A percentile compares a stretch with the other conserved stretches of the same genome.
Conservation (phyloP, 257 asterid genomes). For the Rauvolfia tetraphylla region DNA sequence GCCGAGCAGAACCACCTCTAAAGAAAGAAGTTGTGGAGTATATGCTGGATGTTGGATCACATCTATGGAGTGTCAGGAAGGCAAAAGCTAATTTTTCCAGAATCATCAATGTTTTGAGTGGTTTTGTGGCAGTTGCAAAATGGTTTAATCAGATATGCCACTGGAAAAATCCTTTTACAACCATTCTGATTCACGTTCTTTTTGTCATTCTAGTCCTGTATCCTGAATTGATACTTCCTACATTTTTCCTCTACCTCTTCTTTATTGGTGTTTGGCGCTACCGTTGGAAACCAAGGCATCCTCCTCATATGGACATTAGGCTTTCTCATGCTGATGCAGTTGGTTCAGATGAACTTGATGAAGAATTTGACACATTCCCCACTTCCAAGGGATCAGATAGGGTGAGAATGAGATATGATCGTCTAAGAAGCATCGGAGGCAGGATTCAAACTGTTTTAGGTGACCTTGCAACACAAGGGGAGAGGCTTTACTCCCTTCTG, state of each 20-base stretch:
- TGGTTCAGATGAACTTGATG: conserved; percentile 61
- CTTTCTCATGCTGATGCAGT: conserved; percentile 66
- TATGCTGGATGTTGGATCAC: conserved; percentile 70
- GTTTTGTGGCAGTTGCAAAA: conserved; percentile 33
- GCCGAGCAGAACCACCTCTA: conserved; percentile 76
- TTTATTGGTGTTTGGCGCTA: conserved; percentile 66
- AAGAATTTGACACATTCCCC: conserved; percentile 76
- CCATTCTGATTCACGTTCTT: conserved; percentile 65
- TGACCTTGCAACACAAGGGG: conserved; percentile 80
- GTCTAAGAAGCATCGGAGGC: conserved; percentile 74
- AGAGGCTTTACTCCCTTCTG: conserved; percentile 53
- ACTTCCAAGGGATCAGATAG: conserved; percentile 46
- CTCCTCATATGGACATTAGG: conserved; percentile 80
- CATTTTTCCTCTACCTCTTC: conserved; percentile 64
- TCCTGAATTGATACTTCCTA: conserved; percentile 65
- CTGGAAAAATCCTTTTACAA: conserved; percentile 82
- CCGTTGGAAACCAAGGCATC: conserved; percentile 74
- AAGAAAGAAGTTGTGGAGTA: conserved; percentile 59
- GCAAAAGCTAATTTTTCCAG: conserved; percentile 71
- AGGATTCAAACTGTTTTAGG: conserved; percentile 73
- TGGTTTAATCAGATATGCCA: conserved; percentile 75
- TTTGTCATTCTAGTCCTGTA: conserved; percentile 49
- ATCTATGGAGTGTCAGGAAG: conserved; percentile 72
- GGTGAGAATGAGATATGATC: conserved; percentile 69
- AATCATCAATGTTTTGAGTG: conserved; percentile 45